Evolutionary conservation across 192 early-diverging fungal genomes (phyloP), one percentile per base, ranked within the genome.

Genomic region (Gamsiella multidivaricata): DNA sequence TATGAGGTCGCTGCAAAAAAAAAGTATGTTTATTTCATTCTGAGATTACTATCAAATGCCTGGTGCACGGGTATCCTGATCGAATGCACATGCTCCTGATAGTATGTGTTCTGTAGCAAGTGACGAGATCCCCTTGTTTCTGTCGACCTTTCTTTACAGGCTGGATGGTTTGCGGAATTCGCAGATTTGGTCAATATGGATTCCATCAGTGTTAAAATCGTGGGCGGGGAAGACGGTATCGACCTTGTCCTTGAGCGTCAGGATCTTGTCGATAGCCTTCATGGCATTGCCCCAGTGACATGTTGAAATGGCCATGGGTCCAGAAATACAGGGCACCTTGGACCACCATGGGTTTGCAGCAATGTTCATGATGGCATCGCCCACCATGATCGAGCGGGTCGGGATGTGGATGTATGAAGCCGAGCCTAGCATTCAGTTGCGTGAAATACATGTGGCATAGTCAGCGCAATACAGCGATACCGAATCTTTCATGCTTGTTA

Each of bases 191-290:
- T 76, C 63, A 32, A 82, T 82, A 41, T 61, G 70, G 54, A 82
- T 31, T 0, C 80, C 80, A 61, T 78, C 62, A 7, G 25, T 18
- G 18, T 45, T 70, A 33, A 63, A 63, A 51, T 82, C 80, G 42
- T 82, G 80, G 5, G 73, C 72, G 1, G 80, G 80, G 54, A 82
- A 76, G 17, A 82, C 69, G 7, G 69, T 68, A 29, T 76, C 69
- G 17, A 82, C 53, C 0, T 82, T 49, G 3, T 61, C 65, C 54
- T 65, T 60, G 39, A 70, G 43, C 3, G 67, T 53, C 31, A 57
- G 39, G 11, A 82, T 65, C 52, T 71, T 75, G 34, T 65, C 67
- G 12, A 82, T 82, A 22, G 80, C 56, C 43, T 62, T 51, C 64
- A 64, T 70, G 25, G 61, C 63, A 45, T 70, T 54, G 26, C 67